phyloP scores from a whole-genome alignment of 352 stramenopile genomes.

The Phytophthora macrochlamydospora region DNA sequence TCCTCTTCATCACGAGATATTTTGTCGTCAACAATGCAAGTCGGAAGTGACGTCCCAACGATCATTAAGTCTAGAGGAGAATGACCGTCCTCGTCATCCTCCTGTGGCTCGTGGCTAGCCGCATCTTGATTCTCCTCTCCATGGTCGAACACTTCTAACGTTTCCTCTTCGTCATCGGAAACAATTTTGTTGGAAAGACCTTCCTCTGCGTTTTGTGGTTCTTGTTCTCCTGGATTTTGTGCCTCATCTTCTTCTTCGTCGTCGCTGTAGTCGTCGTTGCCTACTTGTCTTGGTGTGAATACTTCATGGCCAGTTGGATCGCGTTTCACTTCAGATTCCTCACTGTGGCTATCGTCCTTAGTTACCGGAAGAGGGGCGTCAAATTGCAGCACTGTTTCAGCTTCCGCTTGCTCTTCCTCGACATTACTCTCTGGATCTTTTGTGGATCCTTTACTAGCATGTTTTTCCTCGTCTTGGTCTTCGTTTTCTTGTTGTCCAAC shows the following conservation, averaged over 20 bases:
- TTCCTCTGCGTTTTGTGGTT: slow-evolving; percentile 2
- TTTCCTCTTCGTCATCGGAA: slow-evolving; percentile 38
- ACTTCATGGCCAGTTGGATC: slow-evolving; percentile 8
- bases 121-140: slow-evolving; percentile 17
- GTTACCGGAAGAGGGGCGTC: not conserved
- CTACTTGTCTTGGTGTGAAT: slow-evolving; percentile 5
- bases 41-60: slow-evolving; percentile 24
- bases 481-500: slow-evolving; percentile 20
- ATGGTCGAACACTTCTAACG: slow-evolving; percentile 50
- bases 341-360: not conserved
- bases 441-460: slow-evolving; percentile 2
- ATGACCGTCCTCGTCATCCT: slow-evolving; percentile 16
- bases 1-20: not conserved
- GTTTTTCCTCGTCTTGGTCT: slow-evolving; percentile 17
- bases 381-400: slow-evolving; percentile 17
- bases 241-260: slow-evolving; percentile 12
- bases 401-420: slow-evolving; percentile 4
- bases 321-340: slow-evolving; percentile 4
- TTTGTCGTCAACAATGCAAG: slow-evolving; percentile 2
- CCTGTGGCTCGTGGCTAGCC: slow-evolving; percentile 11
- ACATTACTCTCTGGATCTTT: not conserved
- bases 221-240: slow-evolving; percentile 21
- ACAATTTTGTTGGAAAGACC: not conserved
- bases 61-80: slow-evolving; percentile 21
- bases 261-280: slow-evolving; percentile 3